Base-by-base conservation (phyloP, 768 basidiomycete species). In the Leucocoprinus sp. region DNA sequence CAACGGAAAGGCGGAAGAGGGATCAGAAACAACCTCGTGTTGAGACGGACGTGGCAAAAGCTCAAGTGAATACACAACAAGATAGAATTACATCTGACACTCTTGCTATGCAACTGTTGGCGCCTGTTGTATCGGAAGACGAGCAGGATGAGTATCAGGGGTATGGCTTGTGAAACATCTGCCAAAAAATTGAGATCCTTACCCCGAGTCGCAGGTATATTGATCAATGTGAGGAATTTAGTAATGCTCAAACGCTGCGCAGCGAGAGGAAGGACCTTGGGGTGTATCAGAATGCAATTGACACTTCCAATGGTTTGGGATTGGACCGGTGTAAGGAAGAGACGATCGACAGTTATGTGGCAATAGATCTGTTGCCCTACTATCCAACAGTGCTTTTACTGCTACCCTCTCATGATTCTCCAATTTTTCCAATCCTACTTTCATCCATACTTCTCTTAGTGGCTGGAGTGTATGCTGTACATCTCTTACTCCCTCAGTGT, bases 71-170 rank as follows among this genome's bases (percentile, higher is more conserved):
- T 42, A 54, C 61, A 24, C 62, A 63, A 27, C 46, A 62, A 3
- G 72, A 75, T 45, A 64, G 60, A 42, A 61, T 67, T 45, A 75
- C 82, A 2, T 80, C 84, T 2, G 80, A 77, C 50, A 65, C 57
- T 2, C 65, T 89, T 22, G 83, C 82, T 11, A 65, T 57, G 31
- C 66, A 73, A 8, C 66, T 81, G 11, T 66, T 89, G 3, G 60
- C 83, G 49, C 85, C 85, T 1, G 64, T 62, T 3, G 82, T 90
- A 4, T 71, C 80, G 0, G 72, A 73, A 23, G 66, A 71, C 23
- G 85, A 90, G 56, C 70, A 78, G 49, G 66, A 70, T 0, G 86
- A 90, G 58, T 91, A 90, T 60, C 75, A 81, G 54, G 79, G 78
- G 81, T 83, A 41, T 24, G 74, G 59, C 9, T 12, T 31, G 26